Conservation (phyloP, 2,329 filamentous ascomycete genomes). For the Beauveria sp. region DNA sequence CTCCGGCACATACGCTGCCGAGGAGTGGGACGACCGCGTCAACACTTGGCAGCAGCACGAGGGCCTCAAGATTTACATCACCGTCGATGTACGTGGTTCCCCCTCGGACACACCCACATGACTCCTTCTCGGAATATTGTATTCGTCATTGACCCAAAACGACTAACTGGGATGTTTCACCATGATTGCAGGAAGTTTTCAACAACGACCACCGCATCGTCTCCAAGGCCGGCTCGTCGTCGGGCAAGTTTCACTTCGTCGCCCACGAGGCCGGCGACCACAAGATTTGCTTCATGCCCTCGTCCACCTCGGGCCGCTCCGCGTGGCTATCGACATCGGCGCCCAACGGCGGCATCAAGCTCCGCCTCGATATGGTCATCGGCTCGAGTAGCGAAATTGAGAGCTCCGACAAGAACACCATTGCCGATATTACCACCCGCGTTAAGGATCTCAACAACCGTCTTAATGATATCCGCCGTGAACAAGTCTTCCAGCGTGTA, state of each 20-base stretch:
- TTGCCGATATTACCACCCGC: constrained; percentile 80
- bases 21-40: constrained; percentile 69
- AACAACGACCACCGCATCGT: constrained; percentile 97
- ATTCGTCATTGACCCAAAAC: neutral
- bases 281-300: constrained; percentile 87
- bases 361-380: constrained; percentile 85
- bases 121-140: neutral
- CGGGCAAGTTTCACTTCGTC: constrained; percentile 90
- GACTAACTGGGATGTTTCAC: constrained; percentile 10
- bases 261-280: constrained; percentile 93
- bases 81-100: constrained; percentile 61
- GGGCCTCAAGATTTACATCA: constrained; percentile 77
- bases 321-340: constrained; percentile 64
- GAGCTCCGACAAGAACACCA: constrained; percentile 86
- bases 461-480: constrained; percentile 79
- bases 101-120: neutral
- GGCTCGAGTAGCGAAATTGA: constrained; percentile 92
- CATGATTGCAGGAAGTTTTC: constrained; percentile 67
- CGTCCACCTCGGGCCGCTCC: constrained; percentile 59
- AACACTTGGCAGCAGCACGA: constrained; percentile 65
- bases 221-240: constrained; percentile 66
- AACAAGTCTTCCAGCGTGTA: constrained; percentile 95
- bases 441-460: constrained; percentile 84
- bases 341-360: constrained; percentile 68
- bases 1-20: constrained; percentile 82